phyloP scores from a whole-genome alignment of 768 basidiomycete genomes.

The Atractiella rhizophila region DNA sequence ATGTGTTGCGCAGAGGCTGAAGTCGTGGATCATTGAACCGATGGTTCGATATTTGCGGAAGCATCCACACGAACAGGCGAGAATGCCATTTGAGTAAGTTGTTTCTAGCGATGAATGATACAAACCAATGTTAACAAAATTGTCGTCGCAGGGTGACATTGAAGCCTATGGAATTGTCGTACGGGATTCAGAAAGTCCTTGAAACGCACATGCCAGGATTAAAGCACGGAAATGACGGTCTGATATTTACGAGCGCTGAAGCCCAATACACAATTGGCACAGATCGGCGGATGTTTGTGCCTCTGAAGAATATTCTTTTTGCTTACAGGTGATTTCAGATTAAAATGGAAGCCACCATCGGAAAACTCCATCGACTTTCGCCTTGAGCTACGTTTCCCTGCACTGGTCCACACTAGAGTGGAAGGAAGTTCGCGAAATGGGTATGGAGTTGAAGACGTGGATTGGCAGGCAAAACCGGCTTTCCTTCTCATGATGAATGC shows the following conservation, averaged over 20 bases:
- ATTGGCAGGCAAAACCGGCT: conserved; percentile 58
- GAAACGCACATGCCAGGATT: conserved; percentile 53
- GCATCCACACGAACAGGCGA: conserved; percentile 37
- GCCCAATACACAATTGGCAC: conserved; percentile 60
- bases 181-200: conserved; percentile 67
- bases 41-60: conserved; percentile 43
- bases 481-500: conserved; percentile 64
- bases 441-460: conserved; percentile 43
- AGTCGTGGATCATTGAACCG: conserved; percentile 58
- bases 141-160: conserved; percentile 39
- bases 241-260: conserved; percentile 82
- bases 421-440: too few species aligned
- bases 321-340: conserved; percentile 25
- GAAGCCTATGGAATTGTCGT: conserved; percentile 67
- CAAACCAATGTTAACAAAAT: not conserved
- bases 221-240: conserved; percentile 78
- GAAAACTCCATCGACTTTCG: conserved; percentile 98
- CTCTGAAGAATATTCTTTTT: not conserved
- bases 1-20: conserved; percentile 40
- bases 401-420: conserved; percentile 29
- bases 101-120: not conserved
- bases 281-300: conserved; percentile 56
- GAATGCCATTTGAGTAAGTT: conserved; percentile 64
- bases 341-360: conserved; percentile 97
- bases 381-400: conserved; percentile 76